These are phyloP conservation scores for Lunularia cruciata DNA, from an alignment of 225 moss, liverwort and hornwort genomes.

Conservation along the genomic window DNA sequence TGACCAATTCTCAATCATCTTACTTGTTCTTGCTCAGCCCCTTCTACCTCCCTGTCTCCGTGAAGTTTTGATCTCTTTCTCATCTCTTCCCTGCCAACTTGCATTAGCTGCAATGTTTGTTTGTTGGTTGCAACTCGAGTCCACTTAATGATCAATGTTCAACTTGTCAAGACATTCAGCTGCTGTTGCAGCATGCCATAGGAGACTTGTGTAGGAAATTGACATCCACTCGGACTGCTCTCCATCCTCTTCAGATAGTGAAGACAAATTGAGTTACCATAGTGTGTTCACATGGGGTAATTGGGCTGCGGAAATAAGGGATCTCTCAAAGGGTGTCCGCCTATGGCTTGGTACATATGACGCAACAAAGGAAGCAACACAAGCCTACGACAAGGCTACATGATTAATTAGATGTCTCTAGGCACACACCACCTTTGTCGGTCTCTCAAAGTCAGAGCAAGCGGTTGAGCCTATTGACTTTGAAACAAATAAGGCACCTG, in stretches of 20 bases:
- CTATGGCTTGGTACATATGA: slow-evolving; percentile 61
- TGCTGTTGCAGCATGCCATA: slow-evolving; percentile 40
- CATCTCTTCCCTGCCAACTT: too few species aligned
- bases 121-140: too few species aligned
- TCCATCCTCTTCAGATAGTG: slow-evolving; percentile 43
- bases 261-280: slow-evolving; percentile 56
- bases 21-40: too few species aligned
- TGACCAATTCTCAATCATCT: too few species aligned
- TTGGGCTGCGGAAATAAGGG: slow-evolving; percentile 62
- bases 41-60: too few species aligned
- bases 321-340: slow-evolving; percentile 48
- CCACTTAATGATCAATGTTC: slow-evolving; percentile 20
- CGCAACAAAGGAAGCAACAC: slow-evolving; percentile 52
- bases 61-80: too few species aligned
- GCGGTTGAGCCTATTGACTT: not conserved
- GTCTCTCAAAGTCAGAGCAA: slow-evolving; percentile 7
- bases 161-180: slow-evolving; percentile 22
- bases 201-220: slow-evolving; percentile 48
- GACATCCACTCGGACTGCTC: slow-evolving; percentile 29
- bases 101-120: too few species aligned
- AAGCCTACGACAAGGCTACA: slow-evolving; percentile 44
- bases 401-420: slow-evolving; percentile 39
- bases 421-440: slow-evolving; percentile 41
- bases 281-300: slow-evolving; percentile 59
- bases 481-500: not conserved